Evolutionary conservation across 2,329 filamentous ascomycete genomes (phyloP).

Genomic region (Curvularia sp.): DNA sequence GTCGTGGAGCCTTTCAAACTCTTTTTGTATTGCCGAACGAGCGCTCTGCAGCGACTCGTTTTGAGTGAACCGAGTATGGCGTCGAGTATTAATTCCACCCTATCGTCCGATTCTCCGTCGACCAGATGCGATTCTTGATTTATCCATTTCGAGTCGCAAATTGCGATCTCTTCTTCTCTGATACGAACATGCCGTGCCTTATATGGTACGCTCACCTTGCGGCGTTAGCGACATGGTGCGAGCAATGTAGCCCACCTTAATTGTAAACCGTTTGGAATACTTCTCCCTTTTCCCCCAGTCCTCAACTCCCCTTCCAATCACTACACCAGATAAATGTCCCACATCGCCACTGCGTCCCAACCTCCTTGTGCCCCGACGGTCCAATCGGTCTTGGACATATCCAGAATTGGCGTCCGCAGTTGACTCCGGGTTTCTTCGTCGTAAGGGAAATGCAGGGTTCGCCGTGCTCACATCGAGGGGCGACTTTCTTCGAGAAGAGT

Average conservation of each 20-base stretch:
- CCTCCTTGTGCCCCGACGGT: conserved; percentile 84
- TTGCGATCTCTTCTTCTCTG: neutral
- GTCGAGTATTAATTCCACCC: neutral
- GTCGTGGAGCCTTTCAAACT: neutral
- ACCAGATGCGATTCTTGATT: neutral
- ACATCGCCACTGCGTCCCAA: conserved; percentile 85
- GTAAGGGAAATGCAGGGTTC: conserved; percentile 84
- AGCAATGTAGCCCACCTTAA: neutral
- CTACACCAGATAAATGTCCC: conserved; percentile 78
- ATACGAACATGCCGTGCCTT: neutral
- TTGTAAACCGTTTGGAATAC: neutral
- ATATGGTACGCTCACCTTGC: neutral
- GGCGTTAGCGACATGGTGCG: neutral
- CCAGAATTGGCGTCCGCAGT: conserved; percentile 73
- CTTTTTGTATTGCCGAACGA: neutral
- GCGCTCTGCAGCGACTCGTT: neutral
- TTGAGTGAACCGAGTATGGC: neutral
- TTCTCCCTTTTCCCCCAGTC: neutral
- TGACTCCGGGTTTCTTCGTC: conserved; percentile 89
- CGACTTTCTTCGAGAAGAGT: conserved; percentile 75
- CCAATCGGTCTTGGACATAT: conserved; percentile 77
- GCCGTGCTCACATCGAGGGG: conserved; percentile 84
- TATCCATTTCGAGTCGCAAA: neutral
- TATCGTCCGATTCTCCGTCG: neutral
- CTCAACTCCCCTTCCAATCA: conserved; percentile 60